Percentiles rank a stretch among this genome's conserved stretches.
These are phyloP conservation scores for Shiraia sp. DNA, from an alignment of 2,329 filamentous ascomycete genomes.

Conservation along the genomic window DNA sequence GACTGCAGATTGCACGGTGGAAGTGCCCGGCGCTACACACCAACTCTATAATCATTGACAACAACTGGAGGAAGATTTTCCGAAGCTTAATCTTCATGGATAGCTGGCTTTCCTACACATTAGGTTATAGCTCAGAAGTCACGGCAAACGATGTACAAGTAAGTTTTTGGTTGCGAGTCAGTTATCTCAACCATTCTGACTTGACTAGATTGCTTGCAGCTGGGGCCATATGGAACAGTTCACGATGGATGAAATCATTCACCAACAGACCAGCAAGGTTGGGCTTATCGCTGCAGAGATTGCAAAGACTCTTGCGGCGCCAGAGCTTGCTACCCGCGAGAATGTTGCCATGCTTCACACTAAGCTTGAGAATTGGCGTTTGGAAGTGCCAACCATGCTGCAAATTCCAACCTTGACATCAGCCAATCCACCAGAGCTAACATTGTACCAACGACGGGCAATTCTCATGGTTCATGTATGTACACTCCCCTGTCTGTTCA, in stretches of 20 bases:
- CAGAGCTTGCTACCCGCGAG: slow-evolving; percentile 33
- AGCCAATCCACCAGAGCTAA: slow-evolving; percentile 25
- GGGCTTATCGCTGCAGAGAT: slow-evolving; percentile 44
- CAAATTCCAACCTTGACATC: slow-evolving; percentile 38
- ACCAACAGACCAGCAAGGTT: slow-evolving; percentile 40
- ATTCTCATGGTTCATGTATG: slow-evolving; percentile 44
- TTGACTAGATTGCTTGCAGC: slow-evolving; percentile 26
- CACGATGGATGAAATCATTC: slow-evolving; percentile 38
- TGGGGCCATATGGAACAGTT: slow-evolving; percentile 12
- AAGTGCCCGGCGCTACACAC: slow-evolving; percentile 22
- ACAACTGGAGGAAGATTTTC: slow-evolving; percentile 34
- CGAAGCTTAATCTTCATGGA: slow-evolving; percentile 46
- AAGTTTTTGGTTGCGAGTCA: slow-evolving; percentile 8
- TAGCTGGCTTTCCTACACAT: slow-evolving; percentile 44
- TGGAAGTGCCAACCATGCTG: slow-evolving; percentile 34
- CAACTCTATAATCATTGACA: slow-evolving; percentile 5
- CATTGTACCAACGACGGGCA: slow-evolving; percentile 36
- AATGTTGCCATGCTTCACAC: slow-evolving; percentile 33
- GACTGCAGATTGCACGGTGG: slow-evolving; percentile 43
- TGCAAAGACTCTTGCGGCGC: slow-evolving; percentile 34
- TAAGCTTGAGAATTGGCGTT: slow-evolving; percentile 41
- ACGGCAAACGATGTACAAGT: slow-evolving; percentile 33
- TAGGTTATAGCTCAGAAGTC: slow-evolving; percentile 41
- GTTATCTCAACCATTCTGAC: slow-evolving; percentile 13
- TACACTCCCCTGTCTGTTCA: not conserved